phyloP scores from a whole-genome alignment of 1,139 yeast genomes.

The Yamadazyma aaseri region DNA sequence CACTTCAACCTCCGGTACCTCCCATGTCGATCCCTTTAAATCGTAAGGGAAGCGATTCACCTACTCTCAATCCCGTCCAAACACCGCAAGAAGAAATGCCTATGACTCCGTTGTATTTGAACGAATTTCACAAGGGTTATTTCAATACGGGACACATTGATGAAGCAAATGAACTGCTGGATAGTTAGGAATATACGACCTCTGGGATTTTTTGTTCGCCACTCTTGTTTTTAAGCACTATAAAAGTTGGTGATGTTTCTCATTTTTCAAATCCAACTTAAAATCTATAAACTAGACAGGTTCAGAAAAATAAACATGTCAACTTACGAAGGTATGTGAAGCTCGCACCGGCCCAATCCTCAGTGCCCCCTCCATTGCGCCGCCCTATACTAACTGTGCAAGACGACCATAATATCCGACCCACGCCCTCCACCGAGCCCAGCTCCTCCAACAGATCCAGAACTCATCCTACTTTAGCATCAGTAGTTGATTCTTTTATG shows the following conservation, averaged over 20 bases:
- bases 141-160: conserved; percentile 14
- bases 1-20: conserved; percentile 7
- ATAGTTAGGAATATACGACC: too few species aligned
- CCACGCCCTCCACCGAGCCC: conserved; percentile 6
- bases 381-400: conserved; percentile 25
- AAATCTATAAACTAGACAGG: conserved; percentile 2
- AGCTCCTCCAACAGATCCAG: conserved; percentile 14
- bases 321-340: conserved; percentile 43
- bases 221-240: too few species aligned
- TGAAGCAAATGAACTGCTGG: conserved; percentile 15
- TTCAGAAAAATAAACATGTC: conserved; percentile 27
- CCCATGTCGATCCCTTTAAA: conserved; percentile 9
- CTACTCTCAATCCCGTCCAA: conserved; percentile 41
- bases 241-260: too few species aligned
- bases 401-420: conserved; percentile 39
- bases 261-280: not conserved
- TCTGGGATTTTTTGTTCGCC: too few species aligned
- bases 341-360: not conserved
- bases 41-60: conserved; percentile 30
- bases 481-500: conserved; percentile 37
- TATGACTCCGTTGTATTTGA: conserved; percentile 46
- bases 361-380: too few species aligned
- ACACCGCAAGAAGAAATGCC: conserved; percentile 47
- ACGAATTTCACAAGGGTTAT: conserved; percentile 14
- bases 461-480: conserved; percentile 35